phyloP scores from a whole-genome alignment of 345 rosid genomes.

The Euphorbia peplus region DNA sequence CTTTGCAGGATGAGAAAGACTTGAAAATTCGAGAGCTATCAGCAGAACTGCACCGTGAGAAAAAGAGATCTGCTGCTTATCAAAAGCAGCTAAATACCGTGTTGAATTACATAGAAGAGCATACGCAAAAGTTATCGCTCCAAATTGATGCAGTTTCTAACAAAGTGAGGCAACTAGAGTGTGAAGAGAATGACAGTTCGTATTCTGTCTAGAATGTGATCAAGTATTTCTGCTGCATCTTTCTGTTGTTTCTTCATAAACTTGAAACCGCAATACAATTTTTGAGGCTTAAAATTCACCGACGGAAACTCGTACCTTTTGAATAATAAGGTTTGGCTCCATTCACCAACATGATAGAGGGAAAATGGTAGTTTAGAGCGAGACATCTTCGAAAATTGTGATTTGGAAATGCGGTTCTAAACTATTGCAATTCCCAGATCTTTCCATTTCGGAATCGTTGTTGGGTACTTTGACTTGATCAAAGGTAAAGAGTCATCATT shows the following conservation, averaged over 20 bases:
- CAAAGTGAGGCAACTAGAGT: slow-evolving; percentile 28
- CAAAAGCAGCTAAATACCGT: slow-evolving; percentile 30
- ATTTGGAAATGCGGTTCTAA: no score
- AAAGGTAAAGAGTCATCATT: no score
- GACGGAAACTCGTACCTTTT: not conserved
- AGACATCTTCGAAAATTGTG: no score
- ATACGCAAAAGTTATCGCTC: slow-evolving; percentile 32
- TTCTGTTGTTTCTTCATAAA: not conserved
- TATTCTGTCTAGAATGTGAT: slow-evolving; percentile 11
- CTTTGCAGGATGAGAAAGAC: slow-evolving; percentile 35
- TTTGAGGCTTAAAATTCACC: not conserved
- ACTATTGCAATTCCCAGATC: no score
- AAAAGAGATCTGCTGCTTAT: slow-evolving; percentile 40
- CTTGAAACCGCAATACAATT: not conserved
- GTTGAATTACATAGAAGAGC: slow-evolving; percentile 33
- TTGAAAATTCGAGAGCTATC: slow-evolving; percentile 37
- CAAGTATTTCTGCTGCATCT: not conserved
- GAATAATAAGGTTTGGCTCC: not conserved
- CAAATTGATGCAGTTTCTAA: slow-evolving; percentile 29
- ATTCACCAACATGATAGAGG: not conserved
- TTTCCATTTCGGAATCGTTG: no score
- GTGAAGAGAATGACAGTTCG: slow-evolving; percentile 26
- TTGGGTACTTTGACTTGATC: no score
- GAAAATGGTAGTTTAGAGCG: no score
- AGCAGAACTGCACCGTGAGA: slow-evolving; percentile 40